Conservation (phyloP, 352 stramenopile species). For the Albugo candida region DNA sequence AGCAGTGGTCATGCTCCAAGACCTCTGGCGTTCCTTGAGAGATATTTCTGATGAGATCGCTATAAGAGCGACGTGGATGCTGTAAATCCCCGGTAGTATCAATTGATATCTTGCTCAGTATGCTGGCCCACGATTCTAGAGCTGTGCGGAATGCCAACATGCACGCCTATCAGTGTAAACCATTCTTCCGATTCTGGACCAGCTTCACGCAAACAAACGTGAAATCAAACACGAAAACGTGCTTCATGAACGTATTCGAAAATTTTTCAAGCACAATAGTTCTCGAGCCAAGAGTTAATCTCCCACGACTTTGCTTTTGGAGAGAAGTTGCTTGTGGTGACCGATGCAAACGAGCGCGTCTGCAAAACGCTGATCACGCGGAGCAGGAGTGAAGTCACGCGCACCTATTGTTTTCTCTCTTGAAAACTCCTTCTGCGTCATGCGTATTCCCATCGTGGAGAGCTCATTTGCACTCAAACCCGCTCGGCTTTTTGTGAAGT, state of each 20-base stretch:
- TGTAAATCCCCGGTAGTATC: constrained; percentile 43
- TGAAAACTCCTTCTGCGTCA: constrained; percentile 33
- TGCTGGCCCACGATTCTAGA: constrained; percentile 66
- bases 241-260: constrained; percentile 19
- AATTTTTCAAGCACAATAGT: neutral
- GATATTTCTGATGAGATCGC: no score
- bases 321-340: neutral
- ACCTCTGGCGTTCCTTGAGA: constrained; percentile 29
- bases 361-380: neutral
- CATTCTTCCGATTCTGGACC: constrained; percentile 18
- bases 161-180: constrained; percentile 38
- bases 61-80: no score
- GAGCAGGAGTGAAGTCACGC: constrained; percentile 1
- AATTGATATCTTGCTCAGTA: constrained; percentile 61
- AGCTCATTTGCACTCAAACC: constrained; percentile 74
- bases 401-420: constrained; percentile 12
- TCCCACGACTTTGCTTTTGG: neutral
- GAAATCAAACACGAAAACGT: constrained; percentile 51
- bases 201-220: constrained; percentile 12
- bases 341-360: neutral
- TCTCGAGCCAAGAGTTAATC: constrained; percentile 3
- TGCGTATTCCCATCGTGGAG: constrained; percentile 27
- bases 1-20: constrained; percentile 23
- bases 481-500: constrained; percentile 59
- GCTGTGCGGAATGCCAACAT: constrained; percentile 66